A percentile compares a stretch with the other conserved stretches of the same genome.
Evolutionary conservation across 1,284 basidiomycete genomes (phyloP).

Genomic region (Leccinum griseonigrum): DNA sequence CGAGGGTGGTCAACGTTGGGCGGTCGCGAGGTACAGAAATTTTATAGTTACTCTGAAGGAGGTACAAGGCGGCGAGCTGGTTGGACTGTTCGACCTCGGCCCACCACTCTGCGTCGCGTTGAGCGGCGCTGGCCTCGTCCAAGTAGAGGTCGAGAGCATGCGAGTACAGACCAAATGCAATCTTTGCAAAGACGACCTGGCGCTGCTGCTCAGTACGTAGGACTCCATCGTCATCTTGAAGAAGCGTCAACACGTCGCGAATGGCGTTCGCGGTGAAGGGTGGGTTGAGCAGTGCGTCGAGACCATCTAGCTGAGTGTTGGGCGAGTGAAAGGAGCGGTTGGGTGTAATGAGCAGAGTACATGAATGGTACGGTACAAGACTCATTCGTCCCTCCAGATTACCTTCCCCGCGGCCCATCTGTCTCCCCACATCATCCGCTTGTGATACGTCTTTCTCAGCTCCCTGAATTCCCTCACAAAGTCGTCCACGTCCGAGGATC

Average conservation of each 20-base stretch:
- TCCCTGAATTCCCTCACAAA: conserved; percentile 89
- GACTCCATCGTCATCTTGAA: conserved; percentile 20
- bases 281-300: conserved; percentile 21
- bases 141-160: conserved; percentile 57
- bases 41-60: conserved; percentile 57
- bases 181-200: conserved; percentile 38
- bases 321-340: conserved; percentile 23
- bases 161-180: conserved; percentile 55
- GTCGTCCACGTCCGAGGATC: conserved; percentile 69
- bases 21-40: background rate
- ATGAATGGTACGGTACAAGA: conserved; percentile 16
- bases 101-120: conserved; percentile 78
- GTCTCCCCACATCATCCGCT: conserved; percentile 85
- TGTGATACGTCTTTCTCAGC: conserved; percentile 83
- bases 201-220: background rate
- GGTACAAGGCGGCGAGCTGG: conserved; percentile 48
- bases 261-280: conserved; percentile 20
- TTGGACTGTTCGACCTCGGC: conserved; percentile 57
- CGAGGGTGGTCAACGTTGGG: conserved; percentile 7
- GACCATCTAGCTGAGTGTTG: conserved; percentile 4
- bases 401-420: conserved; percentile 84
- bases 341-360: conserved; percentile 32
- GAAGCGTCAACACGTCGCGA: conserved; percentile 12
- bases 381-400: conserved; percentile 66
- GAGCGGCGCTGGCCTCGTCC: conserved; percentile 58